Conservation (phyloP, 345 rosid species). For the Salix brachista region DNA sequence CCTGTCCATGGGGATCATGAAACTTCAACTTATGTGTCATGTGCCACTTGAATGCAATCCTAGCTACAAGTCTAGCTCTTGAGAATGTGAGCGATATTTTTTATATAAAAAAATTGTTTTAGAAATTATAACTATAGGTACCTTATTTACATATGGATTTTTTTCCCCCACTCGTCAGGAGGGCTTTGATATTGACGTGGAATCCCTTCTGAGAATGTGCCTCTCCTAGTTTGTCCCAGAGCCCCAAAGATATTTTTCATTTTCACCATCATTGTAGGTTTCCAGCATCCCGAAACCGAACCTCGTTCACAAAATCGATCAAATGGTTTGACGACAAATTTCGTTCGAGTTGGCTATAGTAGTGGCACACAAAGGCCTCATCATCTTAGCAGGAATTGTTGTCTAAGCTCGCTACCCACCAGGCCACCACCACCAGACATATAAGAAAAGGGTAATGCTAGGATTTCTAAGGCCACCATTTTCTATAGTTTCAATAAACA, state of each 20-base stretch:
- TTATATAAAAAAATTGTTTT: not conserved
- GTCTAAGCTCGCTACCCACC: not conserved
- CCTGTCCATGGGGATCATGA: not conserved
- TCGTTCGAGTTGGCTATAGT: not conserved
- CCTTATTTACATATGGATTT: not conserved
- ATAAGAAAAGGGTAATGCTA: not conserved
- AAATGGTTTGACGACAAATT: not conserved
- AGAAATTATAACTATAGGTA: not conserved
- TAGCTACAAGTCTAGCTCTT: not conserved
- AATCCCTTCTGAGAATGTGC: not conserved
- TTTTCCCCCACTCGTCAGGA: not conserved
- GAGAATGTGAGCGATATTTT: not conserved
- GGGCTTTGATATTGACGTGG: not conserved
- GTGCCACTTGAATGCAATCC: not conserved
- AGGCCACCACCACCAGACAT: conserved; percentile 3
- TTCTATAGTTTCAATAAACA: not conserved
- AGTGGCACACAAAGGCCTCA: not conserved
- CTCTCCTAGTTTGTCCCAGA: too few species aligned
- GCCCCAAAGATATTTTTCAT: too few species aligned
- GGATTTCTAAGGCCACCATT: conserved; percentile 25
- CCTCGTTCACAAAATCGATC: not conserved
- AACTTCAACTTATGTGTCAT: not conserved
- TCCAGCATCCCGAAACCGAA: not conserved
- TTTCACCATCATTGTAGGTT: not conserved
- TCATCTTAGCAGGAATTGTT: not conserved